Evolutionary conservation across 2,329 filamentous ascomycete genomes (phyloP).

Genomic region (Cryphonectria nitschkei): DNA sequence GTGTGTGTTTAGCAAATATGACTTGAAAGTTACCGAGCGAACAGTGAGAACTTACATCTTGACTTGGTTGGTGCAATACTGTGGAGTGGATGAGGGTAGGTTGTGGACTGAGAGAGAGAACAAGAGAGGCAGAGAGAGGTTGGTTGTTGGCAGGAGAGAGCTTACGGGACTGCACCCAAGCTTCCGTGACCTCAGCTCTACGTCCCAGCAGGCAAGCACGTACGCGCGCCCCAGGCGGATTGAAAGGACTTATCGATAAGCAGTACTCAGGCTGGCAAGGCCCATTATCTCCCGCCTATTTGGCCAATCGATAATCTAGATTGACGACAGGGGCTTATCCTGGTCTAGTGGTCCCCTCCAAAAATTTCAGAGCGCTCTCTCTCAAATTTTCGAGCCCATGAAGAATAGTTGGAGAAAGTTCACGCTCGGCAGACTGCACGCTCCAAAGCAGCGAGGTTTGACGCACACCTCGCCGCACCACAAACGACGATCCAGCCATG

Average conservation of each 20-base stretch:
- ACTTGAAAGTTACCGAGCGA: background rate
- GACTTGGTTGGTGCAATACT: slow-evolving; percentile 23
- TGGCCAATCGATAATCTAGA: background rate
- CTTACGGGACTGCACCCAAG: slow-evolving; percentile 22
- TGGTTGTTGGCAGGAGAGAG: slow-evolving; percentile 16
- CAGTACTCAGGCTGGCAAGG: background rate
- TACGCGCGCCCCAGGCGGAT: slow-evolving; percentile 17
- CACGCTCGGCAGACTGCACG: slow-evolving; percentile 16
- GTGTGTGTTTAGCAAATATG: slow-evolving; percentile 6
- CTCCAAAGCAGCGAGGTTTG: slow-evolving; percentile 34
- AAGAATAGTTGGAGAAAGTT: slow-evolving; percentile 19
- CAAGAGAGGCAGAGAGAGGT: background rate
- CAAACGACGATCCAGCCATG: slow-evolving; percentile 57
- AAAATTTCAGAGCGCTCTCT: slow-evolving; percentile 18
- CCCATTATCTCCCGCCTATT: slow-evolving; percentile 5
- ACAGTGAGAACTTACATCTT: slow-evolving; percentile 29
- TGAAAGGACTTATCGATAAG: slow-evolving; percentile 18
- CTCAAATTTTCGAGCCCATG: slow-evolving; percentile 27
- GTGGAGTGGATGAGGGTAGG: slow-evolving; percentile 1
- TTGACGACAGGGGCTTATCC: slow-evolving; percentile 3
- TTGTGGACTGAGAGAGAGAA: slow-evolving; percentile 2
- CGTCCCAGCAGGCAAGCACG: slow-evolving; percentile 25
- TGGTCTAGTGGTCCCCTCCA: slow-evolving; percentile 16
- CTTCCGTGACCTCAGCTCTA: slow-evolving; percentile 25
- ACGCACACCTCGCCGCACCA: slow-evolving; percentile 23